Evolutionary conservation across 768 basidiomycete species (phyloP).

Genomic region (Suillus luteus): DNA sequence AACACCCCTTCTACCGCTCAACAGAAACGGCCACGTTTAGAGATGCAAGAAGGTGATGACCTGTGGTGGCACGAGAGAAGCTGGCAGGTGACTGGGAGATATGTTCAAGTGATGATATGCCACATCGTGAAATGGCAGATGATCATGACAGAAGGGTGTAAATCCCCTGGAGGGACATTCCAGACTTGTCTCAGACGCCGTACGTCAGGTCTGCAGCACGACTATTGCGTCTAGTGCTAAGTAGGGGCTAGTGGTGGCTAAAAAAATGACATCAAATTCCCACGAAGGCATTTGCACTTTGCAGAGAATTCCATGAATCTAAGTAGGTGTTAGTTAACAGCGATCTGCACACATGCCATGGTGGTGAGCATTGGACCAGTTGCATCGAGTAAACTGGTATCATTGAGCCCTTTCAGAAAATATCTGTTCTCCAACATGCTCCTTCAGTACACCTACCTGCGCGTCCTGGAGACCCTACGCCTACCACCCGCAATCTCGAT

Average conservation of each 20-base stretch:
- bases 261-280: background rate
- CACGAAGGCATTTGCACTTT: background rate
- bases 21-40: background rate
- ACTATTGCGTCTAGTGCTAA: too few species aligned
- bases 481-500: constrained; percentile 88
- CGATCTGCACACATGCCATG: constrained; percentile 6
- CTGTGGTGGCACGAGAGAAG: background rate
- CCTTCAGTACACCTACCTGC: constrained; percentile 71
- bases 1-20: background rate
- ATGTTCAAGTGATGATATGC: background rate
- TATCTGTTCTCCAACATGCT: constrained; percentile 84
- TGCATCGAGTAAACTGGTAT: constrained; percentile 5
- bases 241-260: background rate
- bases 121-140: background rate
- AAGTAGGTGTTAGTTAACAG: background rate
- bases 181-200: background rate
- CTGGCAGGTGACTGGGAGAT: background rate
- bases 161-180: background rate
- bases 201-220: background rate
- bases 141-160: background rate
- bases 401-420: constrained; percentile 56
- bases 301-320: background rate
- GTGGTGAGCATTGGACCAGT: constrained; percentile 11
- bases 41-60: background rate
- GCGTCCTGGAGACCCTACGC: constrained; percentile 82